These are phyloP conservation scores for Begonia peltatifolia DNA, from an alignment of 306 rosid species.

Conservation along the genomic window DNA sequence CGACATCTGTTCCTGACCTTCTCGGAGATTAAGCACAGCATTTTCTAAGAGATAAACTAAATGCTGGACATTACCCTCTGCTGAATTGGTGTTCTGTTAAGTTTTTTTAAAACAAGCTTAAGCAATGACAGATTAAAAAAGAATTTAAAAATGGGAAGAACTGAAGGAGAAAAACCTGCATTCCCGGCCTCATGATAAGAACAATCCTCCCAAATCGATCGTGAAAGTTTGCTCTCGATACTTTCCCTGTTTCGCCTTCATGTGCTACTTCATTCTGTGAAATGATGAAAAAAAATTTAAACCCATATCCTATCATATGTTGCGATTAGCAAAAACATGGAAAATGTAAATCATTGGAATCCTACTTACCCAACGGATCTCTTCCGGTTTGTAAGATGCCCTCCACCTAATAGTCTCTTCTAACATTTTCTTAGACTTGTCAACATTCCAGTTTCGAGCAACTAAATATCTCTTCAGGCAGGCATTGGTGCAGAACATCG, in stretches of 20 bases:
- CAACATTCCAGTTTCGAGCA: slow-evolving; percentile 30
- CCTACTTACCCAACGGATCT: slow-evolving; percentile 24
- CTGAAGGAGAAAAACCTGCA: slow-evolving; percentile 23
- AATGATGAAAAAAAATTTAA: too few relatives aligned
- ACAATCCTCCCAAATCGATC: slow-evolving; percentile 78
- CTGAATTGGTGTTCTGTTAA: slow-evolving; percentile 51
- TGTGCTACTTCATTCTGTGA: slow-evolving; percentile 25
- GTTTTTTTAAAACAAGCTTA: too few relatives aligned
- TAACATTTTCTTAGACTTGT: slow-evolving; percentile 59
- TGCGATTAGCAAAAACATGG: too few relatives aligned
- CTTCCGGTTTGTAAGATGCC: slow-evolving; percentile 49
- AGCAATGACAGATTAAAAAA: too few relatives aligned
- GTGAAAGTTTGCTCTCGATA: slow-evolving; percentile 60
- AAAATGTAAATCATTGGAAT: background rate
- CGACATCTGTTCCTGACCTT: slow-evolving; percentile 81
- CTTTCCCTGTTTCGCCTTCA: slow-evolving; percentile 55
- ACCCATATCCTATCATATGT: too few relatives aligned
- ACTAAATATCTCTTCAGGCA: slow-evolving; percentile 34
- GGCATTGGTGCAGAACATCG: slow-evolving; percentile 27
- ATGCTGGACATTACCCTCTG: slow-evolving; percentile 51
- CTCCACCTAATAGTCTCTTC: slow-evolving; percentile 73
- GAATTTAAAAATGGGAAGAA: background rate
- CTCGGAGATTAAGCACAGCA: slow-evolving; percentile 61
- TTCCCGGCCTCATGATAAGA: slow-evolving; percentile 88
- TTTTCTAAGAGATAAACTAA: slow-evolving; percentile 78